Evolutionary conservation across 495 filamentous ascomycete species (phyloP).

Genomic region (Penicillium herquei): DNA sequence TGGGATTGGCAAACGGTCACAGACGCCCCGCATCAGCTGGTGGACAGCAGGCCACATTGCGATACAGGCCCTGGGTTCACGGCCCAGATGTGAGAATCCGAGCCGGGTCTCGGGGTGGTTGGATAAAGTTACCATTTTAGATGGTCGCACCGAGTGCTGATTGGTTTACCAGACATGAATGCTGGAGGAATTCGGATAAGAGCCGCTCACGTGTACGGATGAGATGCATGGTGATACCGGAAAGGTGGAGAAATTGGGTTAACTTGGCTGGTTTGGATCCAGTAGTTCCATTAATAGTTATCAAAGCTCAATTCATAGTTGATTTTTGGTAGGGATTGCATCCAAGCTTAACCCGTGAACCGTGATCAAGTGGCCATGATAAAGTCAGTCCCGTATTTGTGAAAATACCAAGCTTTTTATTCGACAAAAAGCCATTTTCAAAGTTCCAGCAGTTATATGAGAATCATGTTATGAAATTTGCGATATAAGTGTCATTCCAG

Average conservation of each 20-base stretch:
- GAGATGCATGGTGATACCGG: slow-evolving; percentile 1
- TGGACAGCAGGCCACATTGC: slow-evolving; percentile 7
- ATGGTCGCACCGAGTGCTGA: slow-evolving; percentile 1
- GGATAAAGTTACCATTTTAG: slow-evolving; percentile 17
- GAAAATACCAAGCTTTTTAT: too few species aligned
- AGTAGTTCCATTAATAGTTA: too few species aligned
- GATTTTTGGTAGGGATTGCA: too few species aligned
- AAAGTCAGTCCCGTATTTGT: too few species aligned
- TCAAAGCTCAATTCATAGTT: too few species aligned
- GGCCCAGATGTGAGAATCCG: slow-evolving; percentile 11
- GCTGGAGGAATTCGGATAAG: slow-evolving; percentile 4
- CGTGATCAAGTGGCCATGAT: too few species aligned
- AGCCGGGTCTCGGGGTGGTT: slow-evolving; percentile 3
- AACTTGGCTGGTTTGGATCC: too few species aligned
- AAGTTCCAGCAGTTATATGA: too few species aligned
- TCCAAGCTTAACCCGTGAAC: too few species aligned
- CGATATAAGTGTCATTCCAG: too few species aligned
- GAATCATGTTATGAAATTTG: too few species aligned
- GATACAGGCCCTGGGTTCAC: slow-evolving; percentile 15
- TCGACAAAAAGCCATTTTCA: too few species aligned
- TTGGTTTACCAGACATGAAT: slow-evolving; percentile 6
- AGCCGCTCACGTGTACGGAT: slow-evolving; percentile 25
- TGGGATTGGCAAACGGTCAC: slow-evolving; percentile 1
- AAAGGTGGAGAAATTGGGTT: neutral
- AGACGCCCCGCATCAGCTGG: slow-evolving; percentile 18